A percentile compares a stretch with the other conserved stretches of the same genome.
Evolutionary conservation across 768 basidiomycete species (phyloP).

Genomic region (Bullera alba): DNA sequence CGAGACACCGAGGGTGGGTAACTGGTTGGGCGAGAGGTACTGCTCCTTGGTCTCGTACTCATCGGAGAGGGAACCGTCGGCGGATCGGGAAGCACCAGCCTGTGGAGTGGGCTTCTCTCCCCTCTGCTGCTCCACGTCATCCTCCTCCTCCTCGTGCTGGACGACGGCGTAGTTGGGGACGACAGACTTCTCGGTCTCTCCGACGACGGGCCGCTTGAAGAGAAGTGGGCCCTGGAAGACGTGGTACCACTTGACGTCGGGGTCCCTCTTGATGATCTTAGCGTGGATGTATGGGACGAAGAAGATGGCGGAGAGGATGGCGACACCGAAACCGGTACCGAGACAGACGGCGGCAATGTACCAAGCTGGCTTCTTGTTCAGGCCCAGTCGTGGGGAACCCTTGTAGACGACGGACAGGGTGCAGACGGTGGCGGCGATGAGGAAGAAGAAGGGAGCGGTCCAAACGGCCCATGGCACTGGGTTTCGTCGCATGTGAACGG

Average conservation of each 20-base stretch:
- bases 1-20: background rate
- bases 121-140: conserved; percentile 11
- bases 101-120: background rate
- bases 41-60: conserved; percentile 1
- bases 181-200: conserved; percentile 28
- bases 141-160: conserved; percentile 14
- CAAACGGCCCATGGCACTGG: conserved; percentile 39
- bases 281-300: conserved; percentile 48
- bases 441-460: conserved; percentile 42
- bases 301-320: conserved; percentile 45
- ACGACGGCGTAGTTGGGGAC: conserved; percentile 37
- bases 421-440: conserved; percentile 40
- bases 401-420: conserved; percentile 48
- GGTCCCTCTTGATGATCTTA: conserved; percentile 48
- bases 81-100: background rate
- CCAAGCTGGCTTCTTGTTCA: conserved; percentile 36
- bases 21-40: background rate
- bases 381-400: conserved; percentile 47
- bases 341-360: conserved; percentile 45
- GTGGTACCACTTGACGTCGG: conserved; percentile 47
- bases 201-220: conserved; percentile 44
- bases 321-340: conserved; percentile 42
- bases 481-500: conserved; percentile 44
- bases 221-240: conserved; percentile 48
- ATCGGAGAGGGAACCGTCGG: background rate